phyloP scores from a whole-genome alignment of 2,329 filamentous ascomycete genomes.

The Fusarium ambrosium region DNA sequence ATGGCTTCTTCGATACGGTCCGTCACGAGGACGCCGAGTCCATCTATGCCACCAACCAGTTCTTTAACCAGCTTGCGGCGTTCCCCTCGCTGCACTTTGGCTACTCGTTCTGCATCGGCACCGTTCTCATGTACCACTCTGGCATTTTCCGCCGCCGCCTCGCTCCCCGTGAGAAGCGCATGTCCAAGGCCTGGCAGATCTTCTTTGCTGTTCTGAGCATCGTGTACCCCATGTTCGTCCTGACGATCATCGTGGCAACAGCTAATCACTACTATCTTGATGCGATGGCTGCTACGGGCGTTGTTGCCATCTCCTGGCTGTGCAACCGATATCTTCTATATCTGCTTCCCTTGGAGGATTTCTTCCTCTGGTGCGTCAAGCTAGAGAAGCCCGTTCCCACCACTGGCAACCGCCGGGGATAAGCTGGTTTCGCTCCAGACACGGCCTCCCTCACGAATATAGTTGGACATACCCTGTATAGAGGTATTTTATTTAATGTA shows the following conservation, averaged over 20 bases:
- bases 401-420: conserved; percentile 48
- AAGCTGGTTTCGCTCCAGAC: not conserved
- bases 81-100: conserved; percentile 71
- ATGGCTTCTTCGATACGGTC: conserved; percentile 70
- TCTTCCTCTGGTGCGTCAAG: conserved; percentile 71
- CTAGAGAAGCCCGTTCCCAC: conserved; percentile 74
- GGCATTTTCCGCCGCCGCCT: conserved; percentile 57
- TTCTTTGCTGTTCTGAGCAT: conserved; percentile 57
- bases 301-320: conserved; percentile 72
- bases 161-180: conserved; percentile 46
- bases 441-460: conserved; percentile 1
- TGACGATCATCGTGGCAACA: conserved; percentile 71
- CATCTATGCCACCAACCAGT: conserved; percentile 73
- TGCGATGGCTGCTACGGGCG: conserved; percentile 72
- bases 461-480: not conserved
- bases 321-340: conserved; percentile 68
- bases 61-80: conserved; percentile 69
- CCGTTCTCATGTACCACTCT: conserved; percentile 66
- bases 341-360: conserved; percentile 74
- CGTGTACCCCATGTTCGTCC: conserved; percentile 65
- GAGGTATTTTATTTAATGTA: conserved; percentile 4
- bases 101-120: conserved; percentile 68
- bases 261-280: conserved; percentile 76
- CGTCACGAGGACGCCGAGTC: conserved; percentile 62
- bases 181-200: conserved; percentile 46